These are phyloP conservation scores for Cyclocybe cylindracea DNA, from an alignment of 768 basidiomycete species.

Conservation along the genomic window DNA sequence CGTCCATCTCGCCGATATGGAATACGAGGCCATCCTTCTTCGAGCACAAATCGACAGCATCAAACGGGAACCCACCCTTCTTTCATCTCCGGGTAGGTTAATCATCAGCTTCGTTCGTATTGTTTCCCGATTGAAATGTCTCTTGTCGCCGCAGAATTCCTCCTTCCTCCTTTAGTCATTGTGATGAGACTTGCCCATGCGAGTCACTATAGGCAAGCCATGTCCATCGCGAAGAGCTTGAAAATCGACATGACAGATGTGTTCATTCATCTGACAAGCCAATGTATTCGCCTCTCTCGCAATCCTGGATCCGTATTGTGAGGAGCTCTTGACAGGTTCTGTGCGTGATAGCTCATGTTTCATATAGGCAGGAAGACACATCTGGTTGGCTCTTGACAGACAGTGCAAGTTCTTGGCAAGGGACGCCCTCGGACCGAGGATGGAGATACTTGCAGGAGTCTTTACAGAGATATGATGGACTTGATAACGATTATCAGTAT, in stretches of 20 bases:
- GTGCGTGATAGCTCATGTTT: conserved; percentile 9
- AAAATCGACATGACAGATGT: conserved; percentile 86
- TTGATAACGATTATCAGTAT: conserved; percentile 74
- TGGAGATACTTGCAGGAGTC: conserved; percentile 88
- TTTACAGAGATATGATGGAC: conserved; percentile 75
- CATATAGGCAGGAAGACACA: conserved; percentile 62
- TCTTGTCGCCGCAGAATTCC: conserved; percentile 40
- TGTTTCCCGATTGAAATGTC: conserved; percentile 8
- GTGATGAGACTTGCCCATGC: conserved; percentile 78
- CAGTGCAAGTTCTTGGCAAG: conserved; percentile 81
- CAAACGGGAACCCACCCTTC: conserved; percentile 60
- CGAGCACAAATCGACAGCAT: conserved; percentile 78
- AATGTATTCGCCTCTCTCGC: conserved; percentile 77
- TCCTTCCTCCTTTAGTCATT: conserved; percentile 61
- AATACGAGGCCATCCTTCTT: conserved; percentile 75
- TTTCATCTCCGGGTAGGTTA: conserved; percentile 64
- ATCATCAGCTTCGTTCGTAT: conserved; percentile 24
- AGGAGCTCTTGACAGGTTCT: conserved; percentile 19
- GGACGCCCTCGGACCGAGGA: conserved; percentile 74
- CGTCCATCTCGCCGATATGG: conserved; percentile 77
- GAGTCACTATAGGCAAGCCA: conserved; percentile 78
- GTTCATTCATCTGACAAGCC: conserved; percentile 73
- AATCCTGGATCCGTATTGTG: conserved; percentile 63
- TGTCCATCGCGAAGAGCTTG: conserved; percentile 73
- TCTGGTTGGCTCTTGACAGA: conserved; percentile 86